A percentile compares a stretch with the other conserved stretches of the same genome.
These are phyloP conservation scores for Carex myosuroides DNA, from an alignment of 176 grass and related monocot genomes.

Conservation along the genomic window DNA sequence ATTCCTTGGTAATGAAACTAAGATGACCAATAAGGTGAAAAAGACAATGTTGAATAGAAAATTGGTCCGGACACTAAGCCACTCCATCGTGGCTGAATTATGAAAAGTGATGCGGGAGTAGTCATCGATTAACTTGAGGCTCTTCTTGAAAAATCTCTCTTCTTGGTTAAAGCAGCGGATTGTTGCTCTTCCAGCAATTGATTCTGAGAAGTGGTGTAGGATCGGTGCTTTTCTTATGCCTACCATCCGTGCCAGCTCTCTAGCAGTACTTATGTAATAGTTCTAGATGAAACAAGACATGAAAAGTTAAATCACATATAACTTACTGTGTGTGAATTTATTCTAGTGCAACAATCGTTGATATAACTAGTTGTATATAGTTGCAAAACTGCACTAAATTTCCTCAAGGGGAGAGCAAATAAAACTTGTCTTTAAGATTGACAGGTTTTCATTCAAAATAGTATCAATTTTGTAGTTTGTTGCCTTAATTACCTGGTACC, in stretches of 20 bases:
- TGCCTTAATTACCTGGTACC: slow-evolving; percentile 60
- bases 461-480: not conserved
- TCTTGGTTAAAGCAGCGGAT: slow-evolving; percentile 86
- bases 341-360: not conserved
- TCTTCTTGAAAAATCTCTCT: slow-evolving; percentile 53
- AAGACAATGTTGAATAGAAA: slow-evolving; percentile 87
- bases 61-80: slow-evolving; percentile 80
- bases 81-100: slow-evolving; percentile 86
- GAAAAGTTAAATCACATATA: not conserved
- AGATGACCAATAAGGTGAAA: slow-evolving; percentile 55
- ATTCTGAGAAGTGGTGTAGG: slow-evolving; percentile 85
- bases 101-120: slow-evolving; percentile 82
- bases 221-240: slow-evolving; percentile 85
- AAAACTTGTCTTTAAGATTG: not conserved
- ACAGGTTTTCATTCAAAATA: not conserved
- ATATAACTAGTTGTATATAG: not conserved
- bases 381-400: not conserved
- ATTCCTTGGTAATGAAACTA: slow-evolving; percentile 58
- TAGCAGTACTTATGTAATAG: slow-evolving; percentile 79
- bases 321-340: slow-evolving; percentile 10
- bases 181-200: slow-evolving; percentile 60
- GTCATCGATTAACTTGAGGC: slow-evolving; percentile 55
- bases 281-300: slow-evolving; percentile 31
- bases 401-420: not conserved
- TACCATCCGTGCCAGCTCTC: slow-evolving; percentile 85